Conservation (phyloP, 495 filamentous ascomycete genomes). For the Lasiosphaeriaceae sp. region DNA sequence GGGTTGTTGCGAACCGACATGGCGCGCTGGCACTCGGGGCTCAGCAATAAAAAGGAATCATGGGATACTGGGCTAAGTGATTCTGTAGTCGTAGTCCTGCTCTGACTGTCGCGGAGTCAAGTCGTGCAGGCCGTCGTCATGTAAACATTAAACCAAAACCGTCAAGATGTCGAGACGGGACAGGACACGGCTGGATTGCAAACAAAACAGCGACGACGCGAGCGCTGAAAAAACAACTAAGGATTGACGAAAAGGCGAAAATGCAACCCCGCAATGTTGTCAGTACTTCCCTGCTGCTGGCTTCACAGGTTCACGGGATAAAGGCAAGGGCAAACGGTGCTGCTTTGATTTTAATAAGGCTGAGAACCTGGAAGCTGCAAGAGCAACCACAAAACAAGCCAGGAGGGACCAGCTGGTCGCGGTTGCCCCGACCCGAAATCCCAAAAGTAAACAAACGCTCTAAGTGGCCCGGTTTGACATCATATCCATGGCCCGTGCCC, state of each 20-base stretch:
- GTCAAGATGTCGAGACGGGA: no score
- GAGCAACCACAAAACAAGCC: neutral
- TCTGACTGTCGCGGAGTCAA: constrained; percentile 6
- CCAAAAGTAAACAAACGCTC: constrained; percentile 27
- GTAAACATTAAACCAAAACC: constrained; percentile 15
- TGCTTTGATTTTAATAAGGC: neutral
- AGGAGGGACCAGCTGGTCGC: neutral
- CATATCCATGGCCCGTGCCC: constrained; percentile 14
- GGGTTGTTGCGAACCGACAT: constrained; percentile 66
- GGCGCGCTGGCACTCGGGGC: constrained; percentile 15
- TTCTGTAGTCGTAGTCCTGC: constrained; percentile 1
- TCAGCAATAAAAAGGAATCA: constrained; percentile 10
- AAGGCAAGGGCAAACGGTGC: no score
- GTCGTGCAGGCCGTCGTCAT: neutral
- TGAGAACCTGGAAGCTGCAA: no score
- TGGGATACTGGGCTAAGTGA: constrained; percentile 13
- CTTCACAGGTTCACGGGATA: neutral
- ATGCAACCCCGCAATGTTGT: no score
- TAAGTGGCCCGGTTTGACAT: constrained; percentile 11
- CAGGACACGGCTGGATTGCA: no score
- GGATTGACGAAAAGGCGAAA: no score
- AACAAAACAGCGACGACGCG: neutral
- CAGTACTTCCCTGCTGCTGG: no score
- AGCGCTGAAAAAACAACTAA: neutral
- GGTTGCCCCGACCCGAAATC: constrained; percentile 24